Evolutionary conservation across 2,329 filamentous ascomycete species (phyloP).

Genomic region (Fonsecaea monophora): DNA sequence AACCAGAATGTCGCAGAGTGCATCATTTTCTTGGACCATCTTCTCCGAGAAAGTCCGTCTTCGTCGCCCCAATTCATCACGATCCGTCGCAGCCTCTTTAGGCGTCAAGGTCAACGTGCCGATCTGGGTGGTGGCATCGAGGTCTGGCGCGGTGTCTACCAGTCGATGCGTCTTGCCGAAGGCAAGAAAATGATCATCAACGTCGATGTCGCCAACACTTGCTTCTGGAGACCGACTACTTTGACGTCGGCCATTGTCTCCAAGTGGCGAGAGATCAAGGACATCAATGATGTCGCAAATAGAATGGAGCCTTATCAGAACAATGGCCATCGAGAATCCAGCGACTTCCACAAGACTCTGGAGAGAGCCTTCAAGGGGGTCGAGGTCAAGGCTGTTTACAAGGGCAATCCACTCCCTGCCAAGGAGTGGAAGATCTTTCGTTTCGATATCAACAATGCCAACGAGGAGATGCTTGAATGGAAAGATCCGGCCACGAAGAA

Average conservation of each 20-base stretch:
- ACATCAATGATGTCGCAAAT: conserved; percentile 43
- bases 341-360: conserved; percentile 41
- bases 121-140: conserved; percentile 71
- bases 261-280: conserved; percentile 42
- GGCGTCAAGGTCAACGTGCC: conserved; percentile 55
- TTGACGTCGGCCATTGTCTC: conserved; percentile 47
- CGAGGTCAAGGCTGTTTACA: conserved; percentile 48
- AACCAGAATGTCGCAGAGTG: conserved; percentile 75
- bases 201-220: conserved; percentile 88
- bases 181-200: conserved; percentile 76
- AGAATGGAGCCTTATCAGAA: conserved; percentile 21
- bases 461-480: conserved; percentile 52
- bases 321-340: conserved; percentile 38
- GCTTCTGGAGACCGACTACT: conserved; percentile 73
- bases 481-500: conserved; percentile 50
- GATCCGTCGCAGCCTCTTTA: conserved; percentile 86
- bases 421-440: conserved; percentile 60
- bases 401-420: conserved; percentile 43
- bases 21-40: conserved; percentile 89
- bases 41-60: conserved; percentile 80
- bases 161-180: conserved; percentile 77
- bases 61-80: conserved; percentile 62
- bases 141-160: conserved; percentile 87
- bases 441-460: conserved; percentile 53
- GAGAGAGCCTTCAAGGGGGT: conserved; percentile 46